A percentile compares a stretch with the other conserved stretches of the same genome.
These are phyloP conservation scores for Celoporthe dispersa DNA, from an alignment of 2,329 filamentous ascomycete species.

Conservation along the genomic window DNA sequence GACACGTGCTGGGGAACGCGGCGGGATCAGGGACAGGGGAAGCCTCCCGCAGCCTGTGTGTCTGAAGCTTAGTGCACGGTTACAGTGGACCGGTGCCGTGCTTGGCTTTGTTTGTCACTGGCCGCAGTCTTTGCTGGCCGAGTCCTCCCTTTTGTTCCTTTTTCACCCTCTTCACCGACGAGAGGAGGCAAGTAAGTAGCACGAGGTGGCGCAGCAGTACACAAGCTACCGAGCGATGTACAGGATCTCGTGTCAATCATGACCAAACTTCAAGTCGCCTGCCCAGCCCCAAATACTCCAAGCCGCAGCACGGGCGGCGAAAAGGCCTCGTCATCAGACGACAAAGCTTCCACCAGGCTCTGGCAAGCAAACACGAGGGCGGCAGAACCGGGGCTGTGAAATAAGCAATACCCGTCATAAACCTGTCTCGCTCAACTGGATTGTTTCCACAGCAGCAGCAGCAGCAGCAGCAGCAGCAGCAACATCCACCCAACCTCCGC, in stretches of 20 bases:
- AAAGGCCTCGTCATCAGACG: conserved; percentile 8
- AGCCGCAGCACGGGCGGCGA: not conserved
- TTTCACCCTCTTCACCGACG: not conserved
- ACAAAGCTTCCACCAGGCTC: not conserved
- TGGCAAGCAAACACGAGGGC: not conserved
- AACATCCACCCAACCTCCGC: not conserved
- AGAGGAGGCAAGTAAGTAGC: not conserved
- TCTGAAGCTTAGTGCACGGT: not conserved
- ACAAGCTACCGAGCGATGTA: not conserved
- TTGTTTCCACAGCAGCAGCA: not conserved
- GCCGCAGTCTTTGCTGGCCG: not conserved
- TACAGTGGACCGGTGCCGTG: not conserved
- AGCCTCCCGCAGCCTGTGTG: no score
- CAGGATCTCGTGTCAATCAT: not conserved
- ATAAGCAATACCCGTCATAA: not conserved
- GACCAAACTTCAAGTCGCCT: not conserved
- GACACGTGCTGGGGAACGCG: not conserved
- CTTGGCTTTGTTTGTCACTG: not conserved
- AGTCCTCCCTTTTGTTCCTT: not conserved
- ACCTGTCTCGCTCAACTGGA: not conserved
- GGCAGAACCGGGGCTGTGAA: not conserved
- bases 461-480: no score
- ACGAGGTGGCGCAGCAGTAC: not conserved
- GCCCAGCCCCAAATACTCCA: not conserved
- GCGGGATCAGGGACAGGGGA: not conserved